Evolutionary conservation across 2,329 filamentous ascomycete species (phyloP), one percentile per base, ranked within the genome.

Genomic region (Fusarium chaquense): DNA sequence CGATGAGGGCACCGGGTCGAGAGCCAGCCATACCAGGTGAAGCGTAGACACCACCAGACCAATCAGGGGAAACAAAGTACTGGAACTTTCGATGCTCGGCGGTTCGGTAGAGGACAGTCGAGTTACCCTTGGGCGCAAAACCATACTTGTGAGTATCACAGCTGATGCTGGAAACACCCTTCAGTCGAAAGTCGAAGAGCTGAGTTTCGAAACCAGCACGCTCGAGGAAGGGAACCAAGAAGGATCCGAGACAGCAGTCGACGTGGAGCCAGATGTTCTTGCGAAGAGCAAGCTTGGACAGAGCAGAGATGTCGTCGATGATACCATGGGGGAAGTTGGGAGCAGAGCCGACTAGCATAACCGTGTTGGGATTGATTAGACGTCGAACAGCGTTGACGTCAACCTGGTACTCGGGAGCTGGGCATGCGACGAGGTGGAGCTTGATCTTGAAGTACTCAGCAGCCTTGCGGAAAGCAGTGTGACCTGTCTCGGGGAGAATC

Each of bases 61-160:
- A 99, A 81, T 97, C 93, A 9, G 96, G 91, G 33, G 91, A 93
- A 78, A 99, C 91, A 81, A 97, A 99, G 85, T 99, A 99, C 81
- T 99, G 96, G 81, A 97, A 95, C 60, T 89, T 89, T 73, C 96
- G 90, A 71, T 97, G 87, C 47, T 87, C 83, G 35, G 90, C 87
- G 46, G 89, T 92, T 74, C 96, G 93, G 86, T 99, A 99, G 43
- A 99, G 86, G 16, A 97, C 86, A 2, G 94, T 96, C 54, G 92
- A 96, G 86, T 97, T 99, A 72, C 96, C 96, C 83, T 99, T 99
- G 55, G 96, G 96, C 2, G 96, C 96, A 78, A 99, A 99, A 38
- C 96, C 96, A 79, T 99, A 99, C 81, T 99, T 99, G 87, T 99
- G 96, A 4, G 96, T 99, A 79, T 99, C 96, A 79, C 94, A 97